A percentile compares a stretch with the other conserved stretches of the same genome.
Conservation (phyloP, 306 rosid genomes). For the Glycyrrhiza uralensis region DNA sequence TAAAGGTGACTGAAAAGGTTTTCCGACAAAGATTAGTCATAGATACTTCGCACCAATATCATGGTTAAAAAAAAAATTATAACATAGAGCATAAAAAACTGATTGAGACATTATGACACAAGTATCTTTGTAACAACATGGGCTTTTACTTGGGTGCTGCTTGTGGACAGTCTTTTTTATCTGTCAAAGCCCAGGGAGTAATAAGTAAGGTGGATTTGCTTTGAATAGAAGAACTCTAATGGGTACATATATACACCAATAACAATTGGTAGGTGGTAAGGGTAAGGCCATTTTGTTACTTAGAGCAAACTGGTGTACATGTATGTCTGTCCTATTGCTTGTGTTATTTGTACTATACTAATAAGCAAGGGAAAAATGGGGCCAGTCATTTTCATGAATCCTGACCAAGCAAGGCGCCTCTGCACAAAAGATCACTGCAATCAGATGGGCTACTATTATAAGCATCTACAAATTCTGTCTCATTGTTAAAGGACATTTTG, state of each 20-base stretch:
- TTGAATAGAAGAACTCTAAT: constrained; percentile 33
- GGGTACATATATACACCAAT: constrained; percentile 20
- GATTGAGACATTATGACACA: too few relatives aligned
- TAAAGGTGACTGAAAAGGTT: too few relatives aligned
- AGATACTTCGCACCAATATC: too few relatives aligned
- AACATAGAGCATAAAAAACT: too few relatives aligned
- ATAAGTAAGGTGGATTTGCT: constrained; percentile 31
- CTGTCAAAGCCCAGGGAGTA: constrained; percentile 26
- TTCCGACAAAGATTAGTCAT: too few relatives aligned
- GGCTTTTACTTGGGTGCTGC: constrained; percentile 1
- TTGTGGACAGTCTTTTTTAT: constrained; percentile 39
- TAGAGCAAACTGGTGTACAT: constrained; percentile 41
- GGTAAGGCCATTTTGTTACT: constrained; percentile 36
- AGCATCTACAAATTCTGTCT: constrained; percentile 51
- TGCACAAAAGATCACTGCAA: constrained; percentile 48
- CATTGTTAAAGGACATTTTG: constrained; percentile 60
- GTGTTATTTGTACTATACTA: constrained; percentile 26
- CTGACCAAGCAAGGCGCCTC: constrained; percentile 44
- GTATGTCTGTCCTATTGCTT: constrained; percentile 27
- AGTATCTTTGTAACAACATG: constrained; percentile 33
- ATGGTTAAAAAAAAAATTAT: too few relatives aligned
- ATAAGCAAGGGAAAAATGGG: constrained; percentile 36
- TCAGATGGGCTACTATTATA: constrained; percentile 48
- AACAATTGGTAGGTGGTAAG: constrained; percentile 35
- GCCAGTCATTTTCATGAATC: constrained; percentile 40